phyloP scores from a whole-genome alignment of 176 grass and related monocot genomes.

The Puccinellia tenuiflora region DNA sequence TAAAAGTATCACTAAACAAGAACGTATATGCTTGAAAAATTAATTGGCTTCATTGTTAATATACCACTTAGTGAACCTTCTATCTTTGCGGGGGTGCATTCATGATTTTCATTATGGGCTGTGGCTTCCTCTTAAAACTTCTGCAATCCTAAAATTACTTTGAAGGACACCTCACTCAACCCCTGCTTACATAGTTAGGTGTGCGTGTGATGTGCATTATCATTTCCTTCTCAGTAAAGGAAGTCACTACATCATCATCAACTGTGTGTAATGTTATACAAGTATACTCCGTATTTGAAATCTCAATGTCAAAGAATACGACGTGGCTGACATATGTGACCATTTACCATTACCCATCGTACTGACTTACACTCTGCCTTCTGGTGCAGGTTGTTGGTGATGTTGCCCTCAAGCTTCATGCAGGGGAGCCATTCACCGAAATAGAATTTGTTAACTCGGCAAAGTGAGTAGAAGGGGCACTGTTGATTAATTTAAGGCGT shows the following conservation, averaged over 20 bases:
- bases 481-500: background rate
- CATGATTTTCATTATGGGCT: background rate
- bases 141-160: background rate
- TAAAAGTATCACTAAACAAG: background rate
- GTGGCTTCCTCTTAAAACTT: background rate
- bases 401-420: constrained; percentile 64
- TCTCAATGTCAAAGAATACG: background rate
- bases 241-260: background rate
- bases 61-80: background rate
- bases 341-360: background rate
- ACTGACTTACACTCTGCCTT: background rate
- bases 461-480: background rate
- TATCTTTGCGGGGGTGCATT: background rate
- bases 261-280: background rate
- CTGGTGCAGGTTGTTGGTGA: constrained; percentile 69
- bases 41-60: background rate
- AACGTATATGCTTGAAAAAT: background rate
- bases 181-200: background rate
- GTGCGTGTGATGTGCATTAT: background rate
- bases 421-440: constrained; percentile 50
- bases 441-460: constrained; percentile 75
- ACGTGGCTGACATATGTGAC: background rate
- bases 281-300: background rate
- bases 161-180: background rate
- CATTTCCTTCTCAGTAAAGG: background rate